phyloP scores from a whole-genome alignment of 768 basidiomycete species.

The Goffeauzyma gilvescens region DNA sequence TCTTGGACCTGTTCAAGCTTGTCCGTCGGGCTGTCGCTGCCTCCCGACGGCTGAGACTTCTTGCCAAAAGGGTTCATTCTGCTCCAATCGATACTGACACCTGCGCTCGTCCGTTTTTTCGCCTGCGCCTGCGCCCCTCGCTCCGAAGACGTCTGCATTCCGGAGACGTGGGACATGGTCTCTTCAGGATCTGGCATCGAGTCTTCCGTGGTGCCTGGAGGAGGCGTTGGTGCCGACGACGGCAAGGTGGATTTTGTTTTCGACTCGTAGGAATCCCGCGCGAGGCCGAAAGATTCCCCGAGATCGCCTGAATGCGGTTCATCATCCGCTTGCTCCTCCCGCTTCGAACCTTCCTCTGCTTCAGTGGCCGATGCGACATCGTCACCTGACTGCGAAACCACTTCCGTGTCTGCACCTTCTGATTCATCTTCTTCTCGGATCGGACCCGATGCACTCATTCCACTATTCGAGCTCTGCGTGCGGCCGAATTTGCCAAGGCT shows the following conservation, averaged over 20 bases:
- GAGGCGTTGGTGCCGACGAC: no score
- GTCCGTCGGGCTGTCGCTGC: no score
- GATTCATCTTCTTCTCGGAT: not conserved
- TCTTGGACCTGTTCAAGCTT: no score
- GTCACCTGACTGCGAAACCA: no score
- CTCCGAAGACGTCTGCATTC: constrained; percentile 1
- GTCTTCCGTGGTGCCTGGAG: not conserved
- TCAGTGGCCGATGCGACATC: no score
- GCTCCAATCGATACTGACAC: constrained; percentile 2
- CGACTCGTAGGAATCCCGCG: no score
- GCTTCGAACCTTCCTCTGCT: not conserved
- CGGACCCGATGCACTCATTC: no score
- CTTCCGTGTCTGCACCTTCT: not conserved
- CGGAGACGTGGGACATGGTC: constrained; percentile 5
- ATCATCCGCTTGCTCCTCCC: not conserved
- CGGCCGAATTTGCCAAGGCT: constrained; percentile 1
- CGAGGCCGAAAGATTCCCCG: no score
- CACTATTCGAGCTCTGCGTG: no score
- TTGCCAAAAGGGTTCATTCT: constrained; percentile 4
- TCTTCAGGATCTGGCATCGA: constrained; percentile 1
- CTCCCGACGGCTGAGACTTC: no score
- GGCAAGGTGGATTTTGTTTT: no score
- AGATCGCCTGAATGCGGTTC: not conserved
- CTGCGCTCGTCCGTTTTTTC: constrained; percentile 1
- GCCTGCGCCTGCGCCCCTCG: not conserved